A percentile compares a stretch with the other conserved stretches of the same genome.
phyloP scores from a whole-genome alignment of 768 basidiomycete species.

The Tylopilus subfusipes region DNA sequence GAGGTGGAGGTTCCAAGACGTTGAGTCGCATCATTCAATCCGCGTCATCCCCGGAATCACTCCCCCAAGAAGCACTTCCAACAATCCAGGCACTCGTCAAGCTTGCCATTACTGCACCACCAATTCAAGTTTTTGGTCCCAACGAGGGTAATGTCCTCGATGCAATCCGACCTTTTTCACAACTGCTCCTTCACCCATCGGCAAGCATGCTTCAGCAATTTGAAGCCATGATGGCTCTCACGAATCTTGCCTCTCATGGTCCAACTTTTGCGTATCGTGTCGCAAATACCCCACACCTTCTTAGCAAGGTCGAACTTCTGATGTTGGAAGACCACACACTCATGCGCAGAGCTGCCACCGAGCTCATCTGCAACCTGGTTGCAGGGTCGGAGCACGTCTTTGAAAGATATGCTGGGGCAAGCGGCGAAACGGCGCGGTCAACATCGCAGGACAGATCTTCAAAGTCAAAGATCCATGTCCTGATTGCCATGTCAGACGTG shows the following conservation, averaged over 20 bases:
- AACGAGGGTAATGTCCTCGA: slow-evolving; percentile 73
- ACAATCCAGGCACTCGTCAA: slow-evolving; percentile 90
- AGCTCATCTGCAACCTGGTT: slow-evolving; percentile 90
- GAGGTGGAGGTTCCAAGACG: slow-evolving; percentile 74
- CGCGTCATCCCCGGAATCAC: slow-evolving; percentile 29
- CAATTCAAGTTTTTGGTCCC: slow-evolving; percentile 87
- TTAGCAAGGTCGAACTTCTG: slow-evolving; percentile 66
- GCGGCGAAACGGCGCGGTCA: slow-evolving; percentile 34
- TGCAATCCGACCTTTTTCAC: slow-evolving; percentile 75
- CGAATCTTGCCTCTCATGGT: slow-evolving; percentile 84
- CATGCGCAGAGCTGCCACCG: slow-evolving; percentile 82
- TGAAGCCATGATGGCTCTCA: slow-evolving; percentile 93
- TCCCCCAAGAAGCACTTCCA: slow-evolving; percentile 36
- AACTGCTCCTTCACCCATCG: slow-evolving; percentile 64
- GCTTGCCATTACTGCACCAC: slow-evolving; percentile 88
- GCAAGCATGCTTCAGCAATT: slow-evolving; percentile 81
- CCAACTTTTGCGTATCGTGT: slow-evolving; percentile 64
- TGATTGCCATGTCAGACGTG: slow-evolving; percentile 82
- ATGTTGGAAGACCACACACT: slow-evolving; percentile 80
- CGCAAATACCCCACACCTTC: slow-evolving; percentile 54
- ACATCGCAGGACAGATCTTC: slow-evolving; percentile 33
- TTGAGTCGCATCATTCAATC: slow-evolving; percentile 55
- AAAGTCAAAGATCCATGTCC: slow-evolving; percentile 70
- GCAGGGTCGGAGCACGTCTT: slow-evolving; percentile 74
- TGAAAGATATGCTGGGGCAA: slow-evolving; percentile 59